Base-by-base conservation (phyloP, 176 grass and related monocot genomes). In the Triticum urartu region DNA sequence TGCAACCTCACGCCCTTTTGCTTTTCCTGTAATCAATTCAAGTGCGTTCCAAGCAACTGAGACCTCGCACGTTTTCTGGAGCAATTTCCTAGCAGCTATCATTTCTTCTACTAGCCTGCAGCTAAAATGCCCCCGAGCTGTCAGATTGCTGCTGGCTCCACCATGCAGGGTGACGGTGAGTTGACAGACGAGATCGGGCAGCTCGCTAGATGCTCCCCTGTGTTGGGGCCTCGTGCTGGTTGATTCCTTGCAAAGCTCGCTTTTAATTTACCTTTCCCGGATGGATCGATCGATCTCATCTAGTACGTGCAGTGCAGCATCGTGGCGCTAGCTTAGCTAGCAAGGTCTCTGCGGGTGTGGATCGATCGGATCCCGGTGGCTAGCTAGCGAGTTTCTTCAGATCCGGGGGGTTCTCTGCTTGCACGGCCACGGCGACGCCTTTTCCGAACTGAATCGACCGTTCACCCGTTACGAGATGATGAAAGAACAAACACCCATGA, bases 11-110 rank as follows among this genome's bases (percentile, higher is more conserved):
- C 73, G 72, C 24, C 28, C 35, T 43, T 39, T 6, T 6, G 10
- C 14, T 6, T 52, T 84, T 9, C 42, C 10, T 5, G 0, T 72
- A 73, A 47, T 22, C 36, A 58, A 5, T 26, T 77, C 35, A 18
- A 66, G 78, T 86, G 70, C 38, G 61, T 71, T 76, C 38, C 39
- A 90, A 87, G 89, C 84, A 65, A 87, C 43, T 5, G 72, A 82
- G 40, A 90, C 74, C 9, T 79, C 66, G 3, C 84, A 24, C 79
- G 24, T 18, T 18, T 60, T 54, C 2, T 5, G 35, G 20, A 38
- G 7, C 48, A 4, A 21, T 76, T 81, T n/a, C 66, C 66, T 21
- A 11, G 65, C 4, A 9, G 6, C 0, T 1, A 68, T 35, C 17
- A 35, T 35, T 68, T 18, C 18, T 5, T 70, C 35, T 10, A 21